Conservation (phyloP, 371 early-diverging fungal genomes). For the Syncephalis plumigaleata region DNA sequence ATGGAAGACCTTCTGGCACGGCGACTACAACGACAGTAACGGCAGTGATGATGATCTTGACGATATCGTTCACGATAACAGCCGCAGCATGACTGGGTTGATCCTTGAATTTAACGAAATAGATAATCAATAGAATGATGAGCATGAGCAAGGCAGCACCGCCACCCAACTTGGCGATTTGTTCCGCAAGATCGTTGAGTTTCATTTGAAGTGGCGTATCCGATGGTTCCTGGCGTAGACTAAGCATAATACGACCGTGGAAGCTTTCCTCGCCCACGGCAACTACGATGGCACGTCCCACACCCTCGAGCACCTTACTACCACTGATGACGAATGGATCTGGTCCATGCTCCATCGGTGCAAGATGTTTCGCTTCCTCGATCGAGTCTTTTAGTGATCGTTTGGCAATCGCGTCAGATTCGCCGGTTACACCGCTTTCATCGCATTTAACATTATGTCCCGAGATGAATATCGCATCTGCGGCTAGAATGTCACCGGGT, state of each 20-base stretch:
- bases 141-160: conserved; percentile 44
- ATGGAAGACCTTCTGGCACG: conserved; percentile 62
- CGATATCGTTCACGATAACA: conserved; percentile 19
- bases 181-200: conserved; percentile 41
- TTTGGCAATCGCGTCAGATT: conserved; percentile 70
- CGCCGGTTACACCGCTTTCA: conserved; percentile 86
- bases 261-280: conserved; percentile 50
- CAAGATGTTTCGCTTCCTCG: not conserved
- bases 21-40: conserved; percentile 61
- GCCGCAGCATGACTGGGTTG: conserved; percentile 10
- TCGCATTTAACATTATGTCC: conserved; percentile 79
- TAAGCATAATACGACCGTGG: conserved; percentile 63
- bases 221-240: conserved; percentile 18
- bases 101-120: conserved; percentile 21
- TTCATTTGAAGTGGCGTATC: conserved; percentile 55
- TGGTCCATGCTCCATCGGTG: no score
- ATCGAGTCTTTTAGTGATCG: conserved; percentile 11
- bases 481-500: conserved; percentile 86
- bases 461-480: conserved; percentile 68
- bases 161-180: conserved; percentile 49
- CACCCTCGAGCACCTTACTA: conserved; percentile 58
- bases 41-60: conserved; percentile 40
- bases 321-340: conserved; percentile 62
- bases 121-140: conserved; percentile 36
- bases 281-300: conserved; percentile 45